Base-by-base conservation (phyloP, 805 yeast genomes). In the Kockiozyma suomiensis region DNA sequence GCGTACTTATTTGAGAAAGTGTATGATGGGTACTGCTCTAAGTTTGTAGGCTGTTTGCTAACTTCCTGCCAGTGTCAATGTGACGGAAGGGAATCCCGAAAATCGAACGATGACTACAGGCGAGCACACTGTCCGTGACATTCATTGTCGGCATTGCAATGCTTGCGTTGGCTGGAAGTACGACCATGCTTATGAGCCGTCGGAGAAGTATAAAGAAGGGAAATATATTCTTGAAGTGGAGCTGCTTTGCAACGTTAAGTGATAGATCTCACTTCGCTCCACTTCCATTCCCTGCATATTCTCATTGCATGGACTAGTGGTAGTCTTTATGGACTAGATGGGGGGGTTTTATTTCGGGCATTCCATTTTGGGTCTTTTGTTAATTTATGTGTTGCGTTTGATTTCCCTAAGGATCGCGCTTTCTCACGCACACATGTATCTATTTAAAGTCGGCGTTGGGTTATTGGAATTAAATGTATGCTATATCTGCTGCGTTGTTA, bases 101-200 rank as follows among this genome's bases (percentile, higher is more conserved):
- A 73, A 72, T 15, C 73, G 82, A 37, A 69, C 75, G 40, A 85
- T 86, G 90, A 74, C 80, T 30, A 85, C 89, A 0, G 90, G 90
- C 0, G 69, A 69, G 25, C 86, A 84, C 66, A 68, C 75, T 0
- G 87, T 86, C 2, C 79, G 84, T 60, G 86, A 84, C 66, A 77
- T 85, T 32, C 67, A 68, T 38, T 86, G 90, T 67, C 80, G 78
- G 47, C 81, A 80, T 62, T 86, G 90, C 68, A 73, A 74, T 51
- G 70, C 72, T 4, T 72, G 79, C 54, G 73, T 86, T 17, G 90
- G 90, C 2, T 86, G 90, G 90, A 81, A 79, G 61, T 86, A 86
- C 66, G 69, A 84, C 41, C 75, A 75, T 65, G 79, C 86, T 47
- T 78, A 76, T 33, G 71, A 74, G 30, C 66, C 67, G 21, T 70